Evolutionary conservation across 1,284 basidiomycete species (phyloP), one percentile per base, ranked within the genome.

Genomic region (Leccinum fallax): DNA sequence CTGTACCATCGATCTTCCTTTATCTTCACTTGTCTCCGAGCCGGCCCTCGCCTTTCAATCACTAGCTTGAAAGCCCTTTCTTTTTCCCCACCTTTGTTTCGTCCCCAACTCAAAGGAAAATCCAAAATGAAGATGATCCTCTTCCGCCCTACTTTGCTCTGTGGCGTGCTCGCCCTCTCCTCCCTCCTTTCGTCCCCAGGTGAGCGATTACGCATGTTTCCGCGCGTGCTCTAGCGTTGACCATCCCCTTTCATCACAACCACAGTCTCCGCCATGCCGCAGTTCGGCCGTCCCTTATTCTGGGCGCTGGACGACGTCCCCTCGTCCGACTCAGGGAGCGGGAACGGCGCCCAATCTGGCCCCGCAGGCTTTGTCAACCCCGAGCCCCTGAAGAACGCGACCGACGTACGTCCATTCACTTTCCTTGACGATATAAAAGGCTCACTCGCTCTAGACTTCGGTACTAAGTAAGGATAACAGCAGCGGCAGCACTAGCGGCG

Each of bases 221-320:
- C 21, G 10, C 21, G 6, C 5, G 3, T 19, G 11, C 28, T 26
- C 2, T 4, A 49, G 5, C 19, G 19, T 11, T 46, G 19, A 46
- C 43, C 40, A 1, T 19, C n/a, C n/a, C 36, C 40, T 49, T 49
- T 24, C 46, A 10, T 16, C 9, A 19, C 40, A 43, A 9, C 13
- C 4, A 69, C 4, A 69, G 68, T 58, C 4, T 67, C 55, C 9
- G 68, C 71, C 5, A 28, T 46, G 7, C 69, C 69, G 2, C 69
- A 71, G 32, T 70, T 68, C n/a, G 66, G 69, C 3, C 49, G 64
- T 1, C 58, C 54, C 1, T 1, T 34, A n/a, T n/a, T 71, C 2
- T 63, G 61, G 11, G 63, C 9, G 7, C 30, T 69, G 48, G 63
- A 69, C 32, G 60, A 49, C 10, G 11, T 28, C 10, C 56, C 58